Evolutionary conservation across 306 rosid genomes (phyloP), one percentile per base, ranked within the genome.

Genomic region (Potentilla sterilis): DNA sequence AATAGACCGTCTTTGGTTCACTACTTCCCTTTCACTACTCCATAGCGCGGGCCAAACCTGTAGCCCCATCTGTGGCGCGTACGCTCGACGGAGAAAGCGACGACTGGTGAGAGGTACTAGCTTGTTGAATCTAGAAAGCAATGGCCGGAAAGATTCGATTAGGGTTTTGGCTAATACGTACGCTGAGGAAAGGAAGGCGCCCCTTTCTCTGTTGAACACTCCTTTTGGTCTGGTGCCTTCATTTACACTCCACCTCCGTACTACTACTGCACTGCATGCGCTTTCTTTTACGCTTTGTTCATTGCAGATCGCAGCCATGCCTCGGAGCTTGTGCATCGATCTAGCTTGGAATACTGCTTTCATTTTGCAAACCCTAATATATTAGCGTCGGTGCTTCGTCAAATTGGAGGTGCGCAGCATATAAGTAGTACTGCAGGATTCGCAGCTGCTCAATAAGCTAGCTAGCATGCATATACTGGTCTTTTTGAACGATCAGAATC

Each of bases 171-270:
- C 28, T 12, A 11, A 6, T 5, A 59, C 6, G 69, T 5, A 59
- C 6, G 69, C 12, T 64, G 44, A 18, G 24, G 14, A 28, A 24
- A 37, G 9, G 65, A 16, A 10, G 21, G 64, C 11, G 64, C 18
- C 16, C 28, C 67, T 62, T 62, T 62, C 67, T 62, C 67, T 62
- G 67, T 34, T 32, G 41, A 62, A 19, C 41, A 6, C 69, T 64
- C 24, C 69, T 64, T 64, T 64, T 37, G 69, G 69, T 64, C 46
- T 64, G 67, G 24, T 64, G 69, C 69, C 69, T 37, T 64, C 69
- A 15, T 40, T 19, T 37, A 37, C 69, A 35, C 69, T 64, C 69
- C 69, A 64, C 46, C 69, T 37, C 69, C 69, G 69, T 37, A 64
- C 44, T 37, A 59, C 38, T 7, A 59, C 40, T 61, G 13, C 40